phyloP scores from a whole-genome alignment of 2,329 filamentous ascomycete species.

The Stagonosporopsis tanaceti region DNA sequence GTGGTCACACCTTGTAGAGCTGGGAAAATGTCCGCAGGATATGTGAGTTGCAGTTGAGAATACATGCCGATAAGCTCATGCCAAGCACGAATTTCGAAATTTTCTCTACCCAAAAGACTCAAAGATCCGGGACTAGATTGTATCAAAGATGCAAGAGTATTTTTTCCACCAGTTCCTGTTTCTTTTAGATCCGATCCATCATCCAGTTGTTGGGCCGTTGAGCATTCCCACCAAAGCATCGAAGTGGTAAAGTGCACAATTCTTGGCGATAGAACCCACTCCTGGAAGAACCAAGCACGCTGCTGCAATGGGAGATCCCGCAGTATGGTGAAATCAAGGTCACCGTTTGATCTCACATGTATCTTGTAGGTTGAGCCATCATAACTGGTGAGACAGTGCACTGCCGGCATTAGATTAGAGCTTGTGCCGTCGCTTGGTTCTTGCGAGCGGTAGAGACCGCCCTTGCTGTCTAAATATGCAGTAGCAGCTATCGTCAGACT shows the following conservation, averaged over 20 bases:
- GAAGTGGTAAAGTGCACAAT: background rate
- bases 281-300: background rate
- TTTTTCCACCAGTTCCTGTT: too few species aligned
- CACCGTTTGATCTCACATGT: background rate
- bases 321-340: background rate
- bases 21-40: background rate
- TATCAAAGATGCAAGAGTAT: background rate
- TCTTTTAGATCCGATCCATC: too few species aligned
- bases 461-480: background rate
- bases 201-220: background rate
- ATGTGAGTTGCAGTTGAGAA: background rate
- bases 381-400: background rate
- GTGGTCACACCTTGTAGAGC: background rate
- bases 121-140: background rate
- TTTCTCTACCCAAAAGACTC: too few species aligned
- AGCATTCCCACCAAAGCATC: background rate
- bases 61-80: background rate
- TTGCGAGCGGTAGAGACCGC: background rate
- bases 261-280: background rate
- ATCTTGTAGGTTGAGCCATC: background rate
- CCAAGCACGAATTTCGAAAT: background rate
- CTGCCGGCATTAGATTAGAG: background rate
- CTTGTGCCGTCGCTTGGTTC: background rate
- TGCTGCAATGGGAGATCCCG: background rate
- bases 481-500: slow-evolving; percentile 2